A percentile compares a stretch with the other conserved stretches of the same genome.
These are phyloP conservation scores for Adansonia digitata DNA, from an alignment of 345 rosid genomes.

Conservation along the genomic window DNA sequence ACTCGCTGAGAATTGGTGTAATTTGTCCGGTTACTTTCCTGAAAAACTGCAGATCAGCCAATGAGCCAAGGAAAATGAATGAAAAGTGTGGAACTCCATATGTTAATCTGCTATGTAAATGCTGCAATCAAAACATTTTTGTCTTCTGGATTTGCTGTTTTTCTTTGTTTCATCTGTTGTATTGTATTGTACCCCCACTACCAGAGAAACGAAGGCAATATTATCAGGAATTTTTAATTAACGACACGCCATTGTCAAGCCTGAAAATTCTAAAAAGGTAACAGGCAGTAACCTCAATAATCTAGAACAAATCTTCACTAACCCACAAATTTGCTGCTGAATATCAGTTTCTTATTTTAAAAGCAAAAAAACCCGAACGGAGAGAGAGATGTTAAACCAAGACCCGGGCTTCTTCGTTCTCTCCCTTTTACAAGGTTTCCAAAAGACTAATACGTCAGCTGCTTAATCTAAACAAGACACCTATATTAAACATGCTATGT, in stretches of 20 bases:
- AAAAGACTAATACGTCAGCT: no score
- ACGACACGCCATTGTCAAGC: not conserved
- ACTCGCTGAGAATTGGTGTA: not conserved
- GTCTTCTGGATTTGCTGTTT: not conserved
- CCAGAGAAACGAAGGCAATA: not conserved
- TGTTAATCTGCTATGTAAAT: not conserved
- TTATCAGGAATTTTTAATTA: not conserved
- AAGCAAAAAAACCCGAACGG: no score
- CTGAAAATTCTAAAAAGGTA: not conserved
- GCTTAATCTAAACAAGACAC: no score
- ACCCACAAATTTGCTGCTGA: not conserved
- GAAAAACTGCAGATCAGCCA: not conserved
- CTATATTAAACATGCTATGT: no score
- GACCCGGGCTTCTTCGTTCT: no score
- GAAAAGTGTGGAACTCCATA: not conserved
- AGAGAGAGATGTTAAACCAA: no score
- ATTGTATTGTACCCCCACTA: not conserved
- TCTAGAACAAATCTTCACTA: not conserved
- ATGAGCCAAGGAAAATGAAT: not conserved
- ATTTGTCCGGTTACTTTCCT: not conserved
- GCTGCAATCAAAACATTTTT: not conserved
- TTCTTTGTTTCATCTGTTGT: not conserved
- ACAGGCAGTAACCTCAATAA: no score
- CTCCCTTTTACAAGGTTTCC: no score
- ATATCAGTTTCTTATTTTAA: no score